Evolutionary conservation across 371 early-diverging fungal species (phyloP), one percentile per base, ranked within the genome.

Genomic region (Actinomucor elegans): DNA sequence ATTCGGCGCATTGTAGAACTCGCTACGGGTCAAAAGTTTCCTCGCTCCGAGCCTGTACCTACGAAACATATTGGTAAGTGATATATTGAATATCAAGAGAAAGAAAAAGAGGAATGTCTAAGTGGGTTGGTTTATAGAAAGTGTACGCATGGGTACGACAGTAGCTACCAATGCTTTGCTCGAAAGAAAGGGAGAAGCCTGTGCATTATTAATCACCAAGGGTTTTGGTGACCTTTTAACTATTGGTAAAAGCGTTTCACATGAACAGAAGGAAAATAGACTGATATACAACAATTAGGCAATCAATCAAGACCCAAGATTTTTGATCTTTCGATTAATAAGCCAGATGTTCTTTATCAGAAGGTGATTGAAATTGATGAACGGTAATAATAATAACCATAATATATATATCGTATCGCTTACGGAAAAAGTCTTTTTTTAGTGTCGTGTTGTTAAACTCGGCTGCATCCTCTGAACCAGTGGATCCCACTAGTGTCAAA

Each of bases 111-210:
- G 21, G 3, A 20, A 20, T 38, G 21, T 31, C 18, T 17, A 17
- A 6, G 24, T 5, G 21, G 36, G 27, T 27, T 27, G 2, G 11
- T 7, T 24, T 38, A 5, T 71, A 85, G 90, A 89, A 45, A 83
- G 89, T 37, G 89, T 98, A 24, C 88, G 96, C 26, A 96, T 96
- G 94, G 96, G 96, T 27, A 97, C 96, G 0, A 98, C 97, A 0
- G 97, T 98, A 1, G 98, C 98, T 0, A 98, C 98, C 10, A 98
- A 98, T 57, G 96, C 97, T 7, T 69, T 94, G 6, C 66, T 94
- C 49, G 94, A 94, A 67, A 75, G 92, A 43, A 91, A 93, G 55
- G 98, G 98, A 2, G 94, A 94, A 69, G 80, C 76, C 18, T 84
- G 87, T 65, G 94, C 90, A 8, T 72, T 97, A 42, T 56, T 98